Base-by-base conservation (phyloP, 768 basidiomycete genomes). In the Pseudohyphozyma bogoriensis region DNA sequence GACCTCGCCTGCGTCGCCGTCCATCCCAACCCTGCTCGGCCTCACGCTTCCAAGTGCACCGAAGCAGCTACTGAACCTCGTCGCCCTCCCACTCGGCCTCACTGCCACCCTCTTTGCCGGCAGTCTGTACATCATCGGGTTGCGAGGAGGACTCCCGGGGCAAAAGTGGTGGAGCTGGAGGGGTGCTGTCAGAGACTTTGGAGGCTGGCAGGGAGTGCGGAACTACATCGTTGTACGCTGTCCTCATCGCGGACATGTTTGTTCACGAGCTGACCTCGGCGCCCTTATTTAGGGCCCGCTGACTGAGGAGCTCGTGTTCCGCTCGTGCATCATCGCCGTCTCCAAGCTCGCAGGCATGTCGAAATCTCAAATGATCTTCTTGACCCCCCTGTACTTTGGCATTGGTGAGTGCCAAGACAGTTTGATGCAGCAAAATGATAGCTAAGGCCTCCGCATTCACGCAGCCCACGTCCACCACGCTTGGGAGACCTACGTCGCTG, bases 381-480 rank as follows among this genome's bases (percentile, higher is more conserved):
- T 86, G 0, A 80, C 85, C 3, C 95, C 95, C 0, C 74, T 95
- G 15, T 82, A 84, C 58, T 99, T 99, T 69, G 95, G 91, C 24
- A 74, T 87, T 32, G 90, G 90, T 89, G 62, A 46, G 84, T 74
- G 10, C 52, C 16, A 6, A 24, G 22, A 35, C 15, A 20, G n/a
- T 6, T 20, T 16, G 8, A 11, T 22, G 28, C 9, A n/a, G 4
- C 11, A 46, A 22, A 26, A 26, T 8, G 47, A 16, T 20, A 40
- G 28, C 33, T 57, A 18, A 37, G 22, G 2, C 9, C 4, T 3
- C 15, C 42, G 22, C 20, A 8, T n/a, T 6, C 1, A 24, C 24
- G 18, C 53, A 90, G 93, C 95, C 2, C 95, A 99, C 71, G 75
- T 83, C 1, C 95, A 99, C 69, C 95, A 97, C 68, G 89, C 85